Evolutionary conservation across 2,329 filamentous ascomycete species (phyloP).

Genomic region (Monilinia aucupariae): DNA sequence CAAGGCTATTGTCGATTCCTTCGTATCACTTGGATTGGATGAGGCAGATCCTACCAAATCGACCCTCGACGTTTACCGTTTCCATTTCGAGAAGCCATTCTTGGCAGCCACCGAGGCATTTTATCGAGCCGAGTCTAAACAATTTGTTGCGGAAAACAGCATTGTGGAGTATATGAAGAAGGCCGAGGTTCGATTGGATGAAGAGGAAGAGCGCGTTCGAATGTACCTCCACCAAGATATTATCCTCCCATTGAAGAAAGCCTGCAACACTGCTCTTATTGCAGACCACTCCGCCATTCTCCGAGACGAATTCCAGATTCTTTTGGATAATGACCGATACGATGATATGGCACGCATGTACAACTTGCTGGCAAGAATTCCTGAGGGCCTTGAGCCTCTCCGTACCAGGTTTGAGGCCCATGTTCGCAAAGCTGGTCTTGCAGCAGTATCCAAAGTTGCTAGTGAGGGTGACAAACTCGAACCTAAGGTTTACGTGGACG

Average conservation of each 20-base stretch:
- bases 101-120: conserved; percentile 76
- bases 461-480: conserved; percentile 85
- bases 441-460: conserved; percentile 86
- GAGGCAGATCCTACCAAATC: conserved; percentile 90
- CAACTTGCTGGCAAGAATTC: conserved; percentile 79
- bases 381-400: conserved; percentile 84
- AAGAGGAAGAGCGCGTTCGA: conserved; percentile 89
- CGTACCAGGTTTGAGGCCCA: conserved; percentile 85
- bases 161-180: conserved; percentile 99
- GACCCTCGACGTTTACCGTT: conserved; percentile 89
- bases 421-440: conserved; percentile 81
- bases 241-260: conserved; percentile 73
- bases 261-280: conserved; percentile 85
- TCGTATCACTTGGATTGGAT: conserved; percentile 89
- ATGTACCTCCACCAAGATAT: conserved; percentile 93
- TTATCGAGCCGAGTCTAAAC: conserved; percentile 86
- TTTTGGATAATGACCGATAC: conserved; percentile 89
- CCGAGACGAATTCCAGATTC: conserved; percentile 88
- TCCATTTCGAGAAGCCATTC: conserved; percentile 90
- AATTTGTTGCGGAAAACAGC: conserved; percentile 93
- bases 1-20: conserved; percentile 94
- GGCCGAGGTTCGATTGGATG: conserved; percentile 79
- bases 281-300: conserved; percentile 80
- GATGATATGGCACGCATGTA: conserved; percentile 98
- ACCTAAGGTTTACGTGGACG: conserved; percentile 94